Evolutionary conservation across 2,329 filamentous ascomycete species (phyloP).

Genomic region (Coniella lustricola): DNA sequence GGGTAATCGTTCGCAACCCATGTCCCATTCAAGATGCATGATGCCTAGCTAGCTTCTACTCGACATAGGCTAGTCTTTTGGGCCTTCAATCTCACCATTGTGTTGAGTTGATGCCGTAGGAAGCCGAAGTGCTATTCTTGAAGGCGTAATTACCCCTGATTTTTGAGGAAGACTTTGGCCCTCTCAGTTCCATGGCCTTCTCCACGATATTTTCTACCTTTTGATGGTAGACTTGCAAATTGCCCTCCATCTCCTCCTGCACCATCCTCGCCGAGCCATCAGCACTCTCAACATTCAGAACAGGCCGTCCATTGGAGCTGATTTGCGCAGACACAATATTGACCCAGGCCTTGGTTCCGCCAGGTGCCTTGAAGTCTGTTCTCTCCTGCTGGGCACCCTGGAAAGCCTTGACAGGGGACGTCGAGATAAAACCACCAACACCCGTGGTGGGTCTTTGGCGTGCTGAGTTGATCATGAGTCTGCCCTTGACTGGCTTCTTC

Average conservation of each 20-base stretch:
- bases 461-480: conserved; percentile 32
- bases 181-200: not conserved
- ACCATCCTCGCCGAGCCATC: conserved; percentile 34
- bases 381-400: not conserved
- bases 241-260: conserved; percentile 37
- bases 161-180: not conserved
- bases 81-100: not conserved
- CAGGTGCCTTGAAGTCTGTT: conserved; percentile 38
- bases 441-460: conserved; percentile 29
- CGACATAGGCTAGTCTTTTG: too few species aligned
- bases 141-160: not conserved
- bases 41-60: too few species aligned
- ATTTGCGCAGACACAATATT: conserved; percentile 36
- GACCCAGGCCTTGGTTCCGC: conserved; percentile 50
- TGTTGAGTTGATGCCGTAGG: not conserved
- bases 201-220: conserved; percentile 25
- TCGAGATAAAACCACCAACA: conserved; percentile 46
- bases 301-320: conserved; percentile 43
- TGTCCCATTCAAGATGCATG: too few species aligned
- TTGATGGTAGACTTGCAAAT: conserved; percentile 27
- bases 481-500: conserved; percentile 41
- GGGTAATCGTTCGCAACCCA: too few species aligned
- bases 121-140: not conserved
- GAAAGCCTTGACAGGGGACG: conserved; percentile 24
- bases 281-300: conserved; percentile 36